Evolutionary conservation across 345 rosid species (phyloP), one percentile per base, ranked within the genome.

Genomic region (Linum usitatissimum): DNA sequence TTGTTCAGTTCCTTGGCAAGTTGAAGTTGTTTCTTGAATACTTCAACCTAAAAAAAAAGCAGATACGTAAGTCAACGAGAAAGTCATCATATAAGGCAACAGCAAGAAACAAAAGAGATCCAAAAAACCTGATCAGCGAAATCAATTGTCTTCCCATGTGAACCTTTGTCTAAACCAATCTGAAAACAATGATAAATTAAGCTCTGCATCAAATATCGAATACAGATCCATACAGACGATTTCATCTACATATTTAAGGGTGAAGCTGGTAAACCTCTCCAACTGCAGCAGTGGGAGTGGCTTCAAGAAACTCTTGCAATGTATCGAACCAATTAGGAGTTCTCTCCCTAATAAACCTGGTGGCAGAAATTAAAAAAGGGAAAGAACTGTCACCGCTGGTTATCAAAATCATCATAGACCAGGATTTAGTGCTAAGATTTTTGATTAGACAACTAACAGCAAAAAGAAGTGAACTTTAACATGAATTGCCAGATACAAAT

Each of bases 141-240:
- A 70, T 84, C 88, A 51, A 90, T 87, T 73, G 80, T 76, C 65
- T 69, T 84, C 66, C 94, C 97, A 57, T 68, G 81, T 30, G 90
- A 87, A 51, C 97, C 97, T 78, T 87, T 93, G 75, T 93, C 97
- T 67, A 90, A 73, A 64, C 99, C 97, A 80, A 90, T 84, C 94
- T 86, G 80, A 56, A 58, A 64, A 9, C 62, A 38, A 9, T 36
- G 45, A 63, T 31, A 17, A 14, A 2, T 40, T 65, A 18, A n/a
- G n/a, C 30, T 57, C 36, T 19, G 18, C 63, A 18, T 31, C 12
- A 13, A 23, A 45, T 19, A 30, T 19, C 38, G 38, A 34, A 1
- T 34, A 34, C 8, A 34, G 8, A 34, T 34, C 38, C 38, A 34
- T 57, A 28, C 9, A 9, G n/a, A 30, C 14, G 7, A 30, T 14